phyloP scores from a whole-genome alignment of 139 green algal species.

The Mesotaenium endlicherianum region DNA sequence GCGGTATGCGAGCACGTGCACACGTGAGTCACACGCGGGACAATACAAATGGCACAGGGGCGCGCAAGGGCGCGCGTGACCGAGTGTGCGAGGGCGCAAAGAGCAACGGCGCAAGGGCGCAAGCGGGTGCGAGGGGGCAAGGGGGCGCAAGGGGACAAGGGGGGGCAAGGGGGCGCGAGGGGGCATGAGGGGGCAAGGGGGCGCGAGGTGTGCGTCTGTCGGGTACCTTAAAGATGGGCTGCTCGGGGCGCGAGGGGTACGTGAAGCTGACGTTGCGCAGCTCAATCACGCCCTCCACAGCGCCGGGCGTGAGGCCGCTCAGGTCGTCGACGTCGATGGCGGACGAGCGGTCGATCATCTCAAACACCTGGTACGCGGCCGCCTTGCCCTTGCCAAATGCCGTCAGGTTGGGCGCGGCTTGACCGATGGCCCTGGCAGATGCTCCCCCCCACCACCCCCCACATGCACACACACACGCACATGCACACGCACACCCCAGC shows the following conservation, averaged over 20 bases:
- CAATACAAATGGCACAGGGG: too few relatives aligned
- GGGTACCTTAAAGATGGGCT: constrained; percentile 17
- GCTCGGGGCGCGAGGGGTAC: constrained; percentile 44
- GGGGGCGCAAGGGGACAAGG: neutral
- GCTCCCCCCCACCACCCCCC: too few relatives aligned
- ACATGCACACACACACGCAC: too few relatives aligned
- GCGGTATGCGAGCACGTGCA: too few relatives aligned
- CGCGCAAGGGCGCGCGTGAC: too few relatives aligned
- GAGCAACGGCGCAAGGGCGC: neutral
- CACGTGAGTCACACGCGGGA: too few relatives aligned
- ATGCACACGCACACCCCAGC: too few relatives aligned
- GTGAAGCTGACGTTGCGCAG: constrained; percentile 44
- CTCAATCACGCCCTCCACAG: neutral
- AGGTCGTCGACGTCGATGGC: constrained; percentile 17
- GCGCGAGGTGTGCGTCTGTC: too few relatives aligned
- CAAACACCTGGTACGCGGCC: constrained; percentile 34
- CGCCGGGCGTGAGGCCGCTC: neutral
- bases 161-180: neutral
- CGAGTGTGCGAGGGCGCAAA: neutral
- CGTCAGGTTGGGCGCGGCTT: constrained; percentile 23
- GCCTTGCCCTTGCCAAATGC: constrained; percentile 34
- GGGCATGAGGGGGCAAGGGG: neutral
- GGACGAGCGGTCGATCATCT: constrained; percentile 19
- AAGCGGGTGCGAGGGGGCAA: neutral
- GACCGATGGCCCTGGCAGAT: constrained; percentile 17